These are phyloP conservation scores for Dimargaris verticillata DNA, from an alignment of 192 early-diverging fungal genomes.

Conservation along the genomic window DNA sequence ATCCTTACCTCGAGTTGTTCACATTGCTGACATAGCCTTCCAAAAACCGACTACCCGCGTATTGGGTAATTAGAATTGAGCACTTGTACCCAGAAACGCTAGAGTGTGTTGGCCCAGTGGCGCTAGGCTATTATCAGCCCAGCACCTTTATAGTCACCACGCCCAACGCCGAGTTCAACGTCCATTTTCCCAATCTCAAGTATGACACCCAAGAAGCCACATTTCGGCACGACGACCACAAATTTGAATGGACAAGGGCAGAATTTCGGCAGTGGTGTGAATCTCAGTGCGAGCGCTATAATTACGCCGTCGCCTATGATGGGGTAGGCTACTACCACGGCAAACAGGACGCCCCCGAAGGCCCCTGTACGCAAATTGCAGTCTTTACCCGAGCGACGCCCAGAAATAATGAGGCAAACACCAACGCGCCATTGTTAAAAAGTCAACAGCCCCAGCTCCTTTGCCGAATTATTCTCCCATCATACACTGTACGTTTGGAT, in stretches of 20 bases:
- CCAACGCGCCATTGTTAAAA: no score
- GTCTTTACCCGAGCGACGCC: background rate
- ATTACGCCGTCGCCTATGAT: conserved; percentile 43
- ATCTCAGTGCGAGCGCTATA: conserved; percentile 33
- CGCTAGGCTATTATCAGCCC: conserved; percentile 54
- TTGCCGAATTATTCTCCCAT: no score
- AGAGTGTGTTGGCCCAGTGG: conserved; percentile 33
- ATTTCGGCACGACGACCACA: conserved; percentile 74
- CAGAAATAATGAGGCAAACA: no score
- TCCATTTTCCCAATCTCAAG: conserved; percentile 58
- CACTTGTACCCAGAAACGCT: conserved; percentile 49
- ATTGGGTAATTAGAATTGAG: conserved; percentile 29
- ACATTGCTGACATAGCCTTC: no score
- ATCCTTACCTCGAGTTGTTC: no score
- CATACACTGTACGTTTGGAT: no score
- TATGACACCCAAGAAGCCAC: conserved; percentile 45
- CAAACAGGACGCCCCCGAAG: background rate
- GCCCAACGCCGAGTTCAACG: conserved; percentile 85
- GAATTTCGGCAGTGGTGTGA: conserved; percentile 67
- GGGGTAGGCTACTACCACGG: conserved; percentile 33
- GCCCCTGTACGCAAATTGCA: background rate
- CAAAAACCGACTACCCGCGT: no score
- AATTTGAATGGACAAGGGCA: conserved; percentile 87
- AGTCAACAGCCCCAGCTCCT: no score
- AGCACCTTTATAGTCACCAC: conserved; percentile 52